phyloP scores from a whole-genome alignment of 2,329 filamentous ascomycete genomes.

The Curvularia sp. region DNA sequence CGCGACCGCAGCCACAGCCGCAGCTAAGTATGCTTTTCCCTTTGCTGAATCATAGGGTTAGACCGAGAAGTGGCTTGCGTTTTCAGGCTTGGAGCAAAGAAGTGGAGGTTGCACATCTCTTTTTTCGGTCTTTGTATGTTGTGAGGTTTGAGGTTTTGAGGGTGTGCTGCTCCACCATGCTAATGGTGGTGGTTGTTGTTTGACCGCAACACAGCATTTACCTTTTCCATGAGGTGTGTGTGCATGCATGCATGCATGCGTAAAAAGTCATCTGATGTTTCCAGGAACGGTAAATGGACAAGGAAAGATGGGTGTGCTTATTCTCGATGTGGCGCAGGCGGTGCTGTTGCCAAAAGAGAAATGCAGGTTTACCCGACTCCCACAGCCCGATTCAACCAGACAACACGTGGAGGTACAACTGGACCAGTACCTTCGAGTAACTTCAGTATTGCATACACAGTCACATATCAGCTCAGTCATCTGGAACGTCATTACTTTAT shows the following conservation, averaged over 20 bases:
- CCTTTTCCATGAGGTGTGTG: neutral
- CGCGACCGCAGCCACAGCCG: conserved; percentile 3
- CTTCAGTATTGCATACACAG: neutral
- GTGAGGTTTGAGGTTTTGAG: neutral
- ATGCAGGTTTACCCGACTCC: neutral
- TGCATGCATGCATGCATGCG: neutral
- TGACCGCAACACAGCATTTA: neutral
- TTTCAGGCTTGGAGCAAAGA: neutral
- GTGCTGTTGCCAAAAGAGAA: neutral
- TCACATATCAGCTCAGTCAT: neutral
- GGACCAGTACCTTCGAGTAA: neutral
- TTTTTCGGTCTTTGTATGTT: neutral
- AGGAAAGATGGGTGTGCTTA: neutral
- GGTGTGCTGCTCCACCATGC: neutral
- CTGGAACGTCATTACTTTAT: neutral
- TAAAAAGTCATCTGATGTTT: neutral
- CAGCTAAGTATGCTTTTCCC: conserved; percentile 1
- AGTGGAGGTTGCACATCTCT: neutral
- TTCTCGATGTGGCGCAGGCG: neutral
- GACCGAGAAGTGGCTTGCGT: neutral
- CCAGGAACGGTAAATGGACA: neutral
- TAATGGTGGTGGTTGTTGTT: neutral
- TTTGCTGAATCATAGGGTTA: neutral
- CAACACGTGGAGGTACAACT: no score
- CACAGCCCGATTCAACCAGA: neutral